phyloP scores from a whole-genome alignment of 2,329 filamentous ascomycete genomes.

The Fonsecaea pedrosoi region DNA sequence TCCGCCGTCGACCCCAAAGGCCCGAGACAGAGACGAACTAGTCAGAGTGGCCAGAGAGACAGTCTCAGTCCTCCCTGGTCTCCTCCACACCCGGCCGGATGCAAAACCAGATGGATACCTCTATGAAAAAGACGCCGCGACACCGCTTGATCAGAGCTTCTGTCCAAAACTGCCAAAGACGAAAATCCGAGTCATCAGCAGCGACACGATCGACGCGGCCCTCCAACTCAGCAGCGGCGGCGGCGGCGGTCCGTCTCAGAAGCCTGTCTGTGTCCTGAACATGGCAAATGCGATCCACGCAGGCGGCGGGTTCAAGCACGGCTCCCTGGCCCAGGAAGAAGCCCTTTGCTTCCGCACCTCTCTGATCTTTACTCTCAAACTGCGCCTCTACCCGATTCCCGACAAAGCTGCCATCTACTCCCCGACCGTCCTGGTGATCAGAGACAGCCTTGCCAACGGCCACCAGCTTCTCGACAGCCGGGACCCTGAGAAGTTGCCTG shows the following conservation, averaged over 20 bases:
- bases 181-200: constrained; percentile 60
- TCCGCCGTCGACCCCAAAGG: constrained; percentile 15
- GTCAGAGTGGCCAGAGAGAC: constrained; percentile 58
- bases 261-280: constrained; percentile 67
- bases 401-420: constrained; percentile 63
- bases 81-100: constrained; percentile 55
- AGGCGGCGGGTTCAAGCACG: constrained; percentile 70
- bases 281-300: constrained; percentile 65
- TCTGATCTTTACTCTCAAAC: constrained; percentile 49
- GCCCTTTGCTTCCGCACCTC: constrained; percentile 69
- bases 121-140: constrained; percentile 46
- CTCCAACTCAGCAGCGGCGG: constrained; percentile 45
- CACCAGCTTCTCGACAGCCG: constrained; percentile 56
- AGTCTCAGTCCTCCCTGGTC: constrained; percentile 53
- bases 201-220: constrained; percentile 65
- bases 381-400: constrained; percentile 61
- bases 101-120: constrained; percentile 49
- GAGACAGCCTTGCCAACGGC: constrained; percentile 55
- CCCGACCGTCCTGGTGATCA: constrained; percentile 65
- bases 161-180: constrained; percentile 52
- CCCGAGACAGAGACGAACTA: constrained; percentile 42
- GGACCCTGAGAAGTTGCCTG: constrained; percentile 50
- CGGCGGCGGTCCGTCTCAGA: constrained; percentile 36
- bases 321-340: constrained; percentile 72
- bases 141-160: constrained; percentile 50